A percentile compares a stretch with the other conserved stretches of the same genome.
Conservation (phyloP, 441 rosid genomes). For the Manihot esculenta region DNA sequence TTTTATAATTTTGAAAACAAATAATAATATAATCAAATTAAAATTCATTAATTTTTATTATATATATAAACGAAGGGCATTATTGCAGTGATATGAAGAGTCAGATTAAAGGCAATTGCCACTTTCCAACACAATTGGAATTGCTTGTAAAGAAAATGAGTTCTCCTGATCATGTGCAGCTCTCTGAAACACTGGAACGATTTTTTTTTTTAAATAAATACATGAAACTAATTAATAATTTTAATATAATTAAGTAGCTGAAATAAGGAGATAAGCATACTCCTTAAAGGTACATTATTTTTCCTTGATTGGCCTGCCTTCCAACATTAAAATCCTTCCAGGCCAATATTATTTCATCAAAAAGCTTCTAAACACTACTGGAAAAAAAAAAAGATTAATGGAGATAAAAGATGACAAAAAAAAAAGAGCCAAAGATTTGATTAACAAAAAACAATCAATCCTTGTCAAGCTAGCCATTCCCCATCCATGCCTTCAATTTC, state of each 20-base stretch:
- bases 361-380: conserved; percentile 20
- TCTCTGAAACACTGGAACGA: background rate
- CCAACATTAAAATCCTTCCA: conserved; percentile 28
- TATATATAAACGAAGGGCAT: background rate
- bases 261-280: conserved; percentile 22
- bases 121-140: background rate
- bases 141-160: conserved; percentile 8
- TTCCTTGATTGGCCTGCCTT: conserved; percentile 21
- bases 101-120: background rate
- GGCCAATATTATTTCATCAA: conserved; percentile 36
- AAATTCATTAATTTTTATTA: background rate
- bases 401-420: conserved; percentile 14
- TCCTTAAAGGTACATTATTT: conserved; percentile 33
- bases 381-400: conserved; percentile 20
- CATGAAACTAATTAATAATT: too few relatives aligned
- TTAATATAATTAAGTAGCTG: conserved; percentile 12
- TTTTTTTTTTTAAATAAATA: too few relatives aligned
- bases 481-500: conserved; percentile 87
- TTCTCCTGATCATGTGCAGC: background rate
- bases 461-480: conserved; percentile 85
- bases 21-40: too few relatives aligned
- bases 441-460: conserved; percentile 68
- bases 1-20: too few relatives aligned
- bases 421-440: conserved; percentile 57
- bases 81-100: background rate